Evolutionary conservation across 1,284 basidiomycete species (phyloP).

Genomic region (Lentinula novae-zelandiae): DNA sequence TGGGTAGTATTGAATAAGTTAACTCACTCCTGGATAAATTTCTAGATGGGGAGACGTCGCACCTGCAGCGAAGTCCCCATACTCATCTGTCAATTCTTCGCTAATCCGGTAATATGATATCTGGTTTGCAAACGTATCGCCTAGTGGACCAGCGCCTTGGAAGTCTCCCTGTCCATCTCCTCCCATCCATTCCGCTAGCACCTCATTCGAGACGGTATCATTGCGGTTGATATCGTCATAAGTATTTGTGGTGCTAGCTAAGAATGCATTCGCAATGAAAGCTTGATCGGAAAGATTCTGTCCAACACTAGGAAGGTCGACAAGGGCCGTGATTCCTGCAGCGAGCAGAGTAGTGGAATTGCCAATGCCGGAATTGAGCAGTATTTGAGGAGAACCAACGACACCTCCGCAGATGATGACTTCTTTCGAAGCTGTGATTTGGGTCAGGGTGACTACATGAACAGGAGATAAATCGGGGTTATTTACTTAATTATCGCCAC

Average conservation of each 20-base stretch:
- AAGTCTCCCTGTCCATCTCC: constrained; percentile 5
- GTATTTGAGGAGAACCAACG: constrained; percentile 24
- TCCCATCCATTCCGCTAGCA: constrained; percentile 10
- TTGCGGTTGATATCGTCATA: constrained; percentile 15
- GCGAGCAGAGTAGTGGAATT: constrained; percentile 20
- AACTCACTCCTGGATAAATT: constrained; percentile 14
- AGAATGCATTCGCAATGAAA: constrained; percentile 13
- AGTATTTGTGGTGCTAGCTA: constrained; percentile 18
- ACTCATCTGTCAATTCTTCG: constrained; percentile 10
- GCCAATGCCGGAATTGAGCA: constrained; percentile 30
- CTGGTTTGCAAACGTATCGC: constrained; percentile 13
- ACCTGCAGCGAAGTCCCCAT: constrained; percentile 18
- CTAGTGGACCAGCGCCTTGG: constrained; percentile 15
- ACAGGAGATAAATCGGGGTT: constrained; percentile 7
- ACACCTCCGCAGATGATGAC: constrained; percentile 23
- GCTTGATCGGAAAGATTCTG: constrained; percentile 32
- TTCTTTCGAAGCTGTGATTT: constrained; percentile 15
- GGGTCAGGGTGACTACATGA: constrained; percentile 19
- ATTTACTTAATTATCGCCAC: neutral
- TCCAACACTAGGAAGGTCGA: constrained; percentile 27
- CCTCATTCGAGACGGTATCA: constrained; percentile 5
- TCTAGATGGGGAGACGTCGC: constrained; percentile 18
- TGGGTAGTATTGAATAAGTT: neutral
- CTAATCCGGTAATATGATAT: constrained; percentile 16
- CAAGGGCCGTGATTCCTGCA: constrained; percentile 22